Base-by-base conservation (phyloP, 2,329 filamentous ascomycete genomes). In the Curvularia spicifera region DNA sequence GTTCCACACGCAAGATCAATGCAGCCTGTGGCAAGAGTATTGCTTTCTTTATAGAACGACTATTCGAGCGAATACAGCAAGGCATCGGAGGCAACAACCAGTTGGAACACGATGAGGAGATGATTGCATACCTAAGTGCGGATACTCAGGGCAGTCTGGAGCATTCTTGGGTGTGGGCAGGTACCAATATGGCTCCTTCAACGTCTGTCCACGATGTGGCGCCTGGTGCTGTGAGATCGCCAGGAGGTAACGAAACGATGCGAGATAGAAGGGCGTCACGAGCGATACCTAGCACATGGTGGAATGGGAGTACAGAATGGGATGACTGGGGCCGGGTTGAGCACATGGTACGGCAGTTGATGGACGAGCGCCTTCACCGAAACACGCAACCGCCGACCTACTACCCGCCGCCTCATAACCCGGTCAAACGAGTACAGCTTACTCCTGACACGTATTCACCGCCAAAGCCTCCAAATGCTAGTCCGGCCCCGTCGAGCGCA, bases 71-170 rank as follows among this genome's bases (percentile, higher is more conserved):
- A 37, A 67, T 83, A 18, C 82, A 81, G 10, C 79, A 75, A 24
- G 77, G 78, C 15, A 75, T 77, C 1, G 65, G 73, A 0, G 70
- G 68, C 2, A 75, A 75, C 29, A 71, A 77, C 33, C 72, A 76
- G 44, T 71, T 85, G 1, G 84, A 87, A 45, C 81, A 83, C 3
- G 93, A 99, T 69, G 93, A 98, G 72, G 94, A 97, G 73, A 84
- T 98, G 66, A 80, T 98, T 28, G 91, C 89, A 0, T 97, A 97
- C 69, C 87, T 91, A 0, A 94, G 91, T 29, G 91, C 89, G 0
- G 95, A 98, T 77, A 82, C 96, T 69, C 94, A 98, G 77, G 90
- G 89, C 1, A 87, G 85, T n/a, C 82, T 84, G 0, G 89, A 93
- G 51, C 86, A 86, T 35, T 88, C 89, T 12, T 98, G 94, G 94